Conservation (phyloP, 306 rosid species). For the Senna siamea region DNA sequence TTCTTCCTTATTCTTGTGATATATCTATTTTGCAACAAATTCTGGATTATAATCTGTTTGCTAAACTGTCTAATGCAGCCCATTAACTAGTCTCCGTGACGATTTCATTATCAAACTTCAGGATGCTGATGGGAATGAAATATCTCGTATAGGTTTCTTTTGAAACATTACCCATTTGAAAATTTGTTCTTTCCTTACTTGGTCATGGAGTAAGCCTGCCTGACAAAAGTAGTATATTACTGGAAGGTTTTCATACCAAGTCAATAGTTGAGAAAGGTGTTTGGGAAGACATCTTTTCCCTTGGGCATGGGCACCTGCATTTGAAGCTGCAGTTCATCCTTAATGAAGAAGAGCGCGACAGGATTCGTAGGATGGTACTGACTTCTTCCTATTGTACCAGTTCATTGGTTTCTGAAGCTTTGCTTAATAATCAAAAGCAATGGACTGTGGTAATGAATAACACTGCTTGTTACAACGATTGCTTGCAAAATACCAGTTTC, state of each 20-base stretch:
- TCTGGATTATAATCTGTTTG: conserved; percentile 31
- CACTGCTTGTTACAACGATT: no score
- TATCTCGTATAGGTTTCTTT: conserved; percentile 65
- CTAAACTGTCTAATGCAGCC: conserved; percentile 53
- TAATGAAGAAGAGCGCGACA: conserved; percentile 72
- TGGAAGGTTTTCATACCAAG: conserved; percentile 66
- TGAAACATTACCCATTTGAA: conserved; percentile 23
- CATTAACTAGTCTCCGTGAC: conserved; percentile 77
- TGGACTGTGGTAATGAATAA: no score
- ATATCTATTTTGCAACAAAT: neutral
- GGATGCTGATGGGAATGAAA: conserved; percentile 70
- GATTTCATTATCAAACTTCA: conserved; percentile 65
- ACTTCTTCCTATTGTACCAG: no score
- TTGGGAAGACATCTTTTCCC: conserved; percentile 78
- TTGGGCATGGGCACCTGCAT: conserved; percentile 72
- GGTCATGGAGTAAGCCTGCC: conserved; percentile 7
- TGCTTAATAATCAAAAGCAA: no score
- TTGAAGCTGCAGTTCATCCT: conserved; percentile 80
- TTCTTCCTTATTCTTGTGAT: conserved; percentile 13
- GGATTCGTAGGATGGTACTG: conserved; percentile 73
- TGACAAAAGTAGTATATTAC: conserved; percentile 37
- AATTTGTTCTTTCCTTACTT: neutral
- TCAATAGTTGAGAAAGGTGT: conserved; percentile 77
- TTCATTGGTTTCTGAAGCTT: no score
- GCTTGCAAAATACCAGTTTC: no score